Evolutionary conservation across 1,284 basidiomycete species (phyloP).

Genomic region (Ganoderma lingzhi): DNA sequence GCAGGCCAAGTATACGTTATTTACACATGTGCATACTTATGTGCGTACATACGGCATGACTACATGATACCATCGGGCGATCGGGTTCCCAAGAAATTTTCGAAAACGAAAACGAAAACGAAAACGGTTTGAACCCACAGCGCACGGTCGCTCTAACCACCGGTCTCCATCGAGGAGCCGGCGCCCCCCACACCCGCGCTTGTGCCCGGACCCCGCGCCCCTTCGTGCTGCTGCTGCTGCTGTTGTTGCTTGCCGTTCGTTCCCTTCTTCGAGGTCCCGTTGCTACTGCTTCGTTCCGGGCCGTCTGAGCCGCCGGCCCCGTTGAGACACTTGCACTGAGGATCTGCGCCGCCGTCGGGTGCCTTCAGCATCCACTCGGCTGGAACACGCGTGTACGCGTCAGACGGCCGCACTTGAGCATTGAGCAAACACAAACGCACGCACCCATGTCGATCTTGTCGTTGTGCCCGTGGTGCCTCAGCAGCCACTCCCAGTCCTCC

Average conservation of each 20-base stretch:
- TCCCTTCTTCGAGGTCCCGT: neutral
- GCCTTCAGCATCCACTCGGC: conserved; percentile 9
- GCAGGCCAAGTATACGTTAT: too few relatives aligned
- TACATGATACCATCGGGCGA: too few relatives aligned
- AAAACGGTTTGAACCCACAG: neutral
- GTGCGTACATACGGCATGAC: too few relatives aligned
- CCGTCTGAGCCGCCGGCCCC: neutral
- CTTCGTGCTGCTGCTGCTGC: too few relatives aligned
- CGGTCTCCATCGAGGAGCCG: neutral
- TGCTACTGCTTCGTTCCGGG: neutral
- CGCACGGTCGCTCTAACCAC: neutral
- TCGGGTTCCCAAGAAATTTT: too few relatives aligned
- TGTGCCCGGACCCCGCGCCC: too few relatives aligned
- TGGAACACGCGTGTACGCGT: neutral
- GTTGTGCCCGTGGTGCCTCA: conserved; percentile 12
- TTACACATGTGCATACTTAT: neutral
- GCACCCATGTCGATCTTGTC: conserved; percentile 7
- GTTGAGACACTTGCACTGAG: neutral
- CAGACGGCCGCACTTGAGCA: neutral
- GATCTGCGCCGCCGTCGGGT: neutral
- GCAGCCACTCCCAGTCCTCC: conserved; percentile 15
- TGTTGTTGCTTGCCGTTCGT: neutral
- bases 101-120: too few relatives aligned
- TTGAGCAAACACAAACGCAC: neutral
- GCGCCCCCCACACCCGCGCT: too few relatives aligned